phyloP scores from a whole-genome alignment of 2,329 filamentous ascomycete genomes.

The Gyromitra esculenta region DNA sequence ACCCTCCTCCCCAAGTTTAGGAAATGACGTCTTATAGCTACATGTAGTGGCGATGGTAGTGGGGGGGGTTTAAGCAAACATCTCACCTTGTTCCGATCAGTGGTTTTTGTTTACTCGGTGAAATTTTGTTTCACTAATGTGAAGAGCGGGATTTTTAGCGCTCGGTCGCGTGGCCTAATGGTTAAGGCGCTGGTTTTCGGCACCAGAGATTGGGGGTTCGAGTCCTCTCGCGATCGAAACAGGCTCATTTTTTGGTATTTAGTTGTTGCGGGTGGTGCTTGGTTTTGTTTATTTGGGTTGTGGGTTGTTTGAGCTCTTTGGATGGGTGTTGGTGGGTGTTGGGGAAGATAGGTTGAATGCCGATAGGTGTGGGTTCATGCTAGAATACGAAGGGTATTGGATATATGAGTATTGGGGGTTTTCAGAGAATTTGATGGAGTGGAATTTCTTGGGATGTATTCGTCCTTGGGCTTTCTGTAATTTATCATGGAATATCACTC shows the following conservation, averaged over 20 bases:
- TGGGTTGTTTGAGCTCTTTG: not conserved
- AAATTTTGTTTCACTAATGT: conserved; percentile 8
- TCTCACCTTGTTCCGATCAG: too few relatives aligned
- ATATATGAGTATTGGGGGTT: not conserved
- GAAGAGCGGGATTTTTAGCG: too few relatives aligned
- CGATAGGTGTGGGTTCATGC: not conserved
- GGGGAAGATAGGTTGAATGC: too few relatives aligned
- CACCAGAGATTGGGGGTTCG: conserved; percentile 53
- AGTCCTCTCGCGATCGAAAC: conserved; percentile 49
- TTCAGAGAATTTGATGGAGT: not conserved
- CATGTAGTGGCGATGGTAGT: too few relatives aligned
- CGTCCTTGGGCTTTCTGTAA: not conserved
- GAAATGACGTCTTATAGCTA: too few relatives aligned
- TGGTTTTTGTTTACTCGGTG: not conserved
- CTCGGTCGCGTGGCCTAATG: conserved; percentile 49
- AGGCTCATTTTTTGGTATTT: conserved; percentile 1
- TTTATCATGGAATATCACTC: not conserved
- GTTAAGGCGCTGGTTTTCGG: conserved; percentile 53
- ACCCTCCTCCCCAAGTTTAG: too few relatives aligned
- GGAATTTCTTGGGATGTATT: not conserved
- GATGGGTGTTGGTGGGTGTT: not conserved
- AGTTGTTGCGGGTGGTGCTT: not conserved
- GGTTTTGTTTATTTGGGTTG: not conserved
- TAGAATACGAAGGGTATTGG: not conserved
- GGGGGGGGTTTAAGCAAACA: too few relatives aligned